These are phyloP conservation scores for Lithospermum erythrorhizon DNA, from an alignment of 257 asterid species.

Conservation along the genomic window DNA sequence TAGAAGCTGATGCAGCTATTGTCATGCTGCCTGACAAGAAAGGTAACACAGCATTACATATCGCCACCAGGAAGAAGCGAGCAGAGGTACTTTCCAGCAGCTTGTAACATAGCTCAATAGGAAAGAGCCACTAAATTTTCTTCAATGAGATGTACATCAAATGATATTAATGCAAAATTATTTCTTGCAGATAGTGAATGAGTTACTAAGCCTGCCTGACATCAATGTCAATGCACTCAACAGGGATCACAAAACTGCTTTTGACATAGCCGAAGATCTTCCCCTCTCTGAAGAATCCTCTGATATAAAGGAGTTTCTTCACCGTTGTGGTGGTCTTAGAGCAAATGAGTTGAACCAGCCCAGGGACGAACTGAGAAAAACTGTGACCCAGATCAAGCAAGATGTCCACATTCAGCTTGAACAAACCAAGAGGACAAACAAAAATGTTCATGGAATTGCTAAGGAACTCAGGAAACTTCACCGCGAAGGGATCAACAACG, in stretches of 20 bases:
- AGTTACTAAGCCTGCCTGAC: constrained; percentile 36
- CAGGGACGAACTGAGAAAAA: constrained; percentile 42
- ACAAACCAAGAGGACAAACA: constrained; percentile 41
- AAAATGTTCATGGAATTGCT: constrained; percentile 39
- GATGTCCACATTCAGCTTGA: constrained; percentile 45
- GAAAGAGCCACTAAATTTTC: too few relatives aligned
- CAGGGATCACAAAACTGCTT: constrained; percentile 50
- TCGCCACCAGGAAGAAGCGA: constrained; percentile 41
- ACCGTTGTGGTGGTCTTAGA: constrained; percentile 36
- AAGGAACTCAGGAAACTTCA: constrained; percentile 50
- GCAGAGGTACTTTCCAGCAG: constrained; percentile 25
- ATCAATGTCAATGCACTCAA: constrained; percentile 39
- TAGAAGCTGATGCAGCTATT: constrained; percentile 44
- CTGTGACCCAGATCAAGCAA: constrained; percentile 44
- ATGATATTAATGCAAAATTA: too few relatives aligned
- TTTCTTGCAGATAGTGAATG: constrained; percentile 34
- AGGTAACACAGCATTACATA: constrained; percentile 36
- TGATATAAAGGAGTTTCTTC: constrained; percentile 31
- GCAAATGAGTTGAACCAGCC: constrained; percentile 49
- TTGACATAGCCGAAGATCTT: constrained; percentile 47
- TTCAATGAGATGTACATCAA: too few relatives aligned
- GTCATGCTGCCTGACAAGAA: constrained; percentile 42
- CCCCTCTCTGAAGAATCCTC: constrained; percentile 40
- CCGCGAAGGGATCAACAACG: constrained; percentile 45
- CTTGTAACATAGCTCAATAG: too few relatives aligned